These are phyloP conservation scores for Trametes coccinea DNA, from an alignment of 768 basidiomycete species.

Conservation along the genomic window DNA sequence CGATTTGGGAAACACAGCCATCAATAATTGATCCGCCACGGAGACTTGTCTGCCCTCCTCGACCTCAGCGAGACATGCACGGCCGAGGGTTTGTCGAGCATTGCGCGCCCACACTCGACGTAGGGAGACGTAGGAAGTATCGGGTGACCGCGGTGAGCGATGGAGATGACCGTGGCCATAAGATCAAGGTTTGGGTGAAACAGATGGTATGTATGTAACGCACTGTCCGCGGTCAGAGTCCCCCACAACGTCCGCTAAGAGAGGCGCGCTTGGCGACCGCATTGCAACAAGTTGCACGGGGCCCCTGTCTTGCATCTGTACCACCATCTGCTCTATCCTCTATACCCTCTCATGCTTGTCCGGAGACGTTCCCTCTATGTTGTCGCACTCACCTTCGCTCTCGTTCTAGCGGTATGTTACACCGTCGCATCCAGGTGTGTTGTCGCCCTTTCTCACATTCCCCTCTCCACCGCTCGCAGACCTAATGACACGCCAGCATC, in stretches of 20 bases:
- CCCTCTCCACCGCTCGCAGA: neutral
- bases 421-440: slow-evolving; percentile 17
- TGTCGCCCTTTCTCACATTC: neutral
- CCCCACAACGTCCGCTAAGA: neutral
- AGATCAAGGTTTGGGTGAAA: too few species aligned
- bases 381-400: neutral
- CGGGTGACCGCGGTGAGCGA: too few species aligned
- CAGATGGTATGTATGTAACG: neutral
- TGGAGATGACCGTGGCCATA: too few species aligned
- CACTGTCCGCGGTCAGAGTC: neutral
- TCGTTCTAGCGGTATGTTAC: slow-evolving; percentile 10
- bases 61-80: too few species aligned
- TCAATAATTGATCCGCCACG: neutral
- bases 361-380: slow-evolving; percentile 16
- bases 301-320: neutral
- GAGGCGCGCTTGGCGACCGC: slow-evolving; percentile 5
- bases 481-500: slow-evolving; percentile 26
- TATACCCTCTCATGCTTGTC: slow-evolving; percentile 13
- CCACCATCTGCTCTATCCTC: slow-evolving; percentile 1
- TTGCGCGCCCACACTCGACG: too few species aligned
- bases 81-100: too few species aligned
- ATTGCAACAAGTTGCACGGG: neutral
- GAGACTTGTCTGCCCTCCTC: too few species aligned
- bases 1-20: too few species aligned
- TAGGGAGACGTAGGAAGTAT: too few species aligned